These are phyloP conservation scores for Tilletiopsis washingtonensis DNA, from an alignment of 1,284 basidiomycete species.

Conservation along the genomic window DNA sequence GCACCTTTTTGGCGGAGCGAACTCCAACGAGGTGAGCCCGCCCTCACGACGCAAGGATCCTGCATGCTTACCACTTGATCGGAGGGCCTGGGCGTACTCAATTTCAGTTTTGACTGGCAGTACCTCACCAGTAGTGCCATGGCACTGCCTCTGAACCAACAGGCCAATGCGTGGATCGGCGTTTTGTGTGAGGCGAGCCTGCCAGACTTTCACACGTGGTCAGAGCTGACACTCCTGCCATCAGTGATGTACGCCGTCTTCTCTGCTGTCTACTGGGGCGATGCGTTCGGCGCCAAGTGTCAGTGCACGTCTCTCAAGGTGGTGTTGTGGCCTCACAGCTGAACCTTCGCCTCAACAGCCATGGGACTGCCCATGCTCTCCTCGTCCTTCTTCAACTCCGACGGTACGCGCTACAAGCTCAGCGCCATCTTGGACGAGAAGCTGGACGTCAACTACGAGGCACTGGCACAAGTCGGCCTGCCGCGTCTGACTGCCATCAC, in stretches of 20 bases:
- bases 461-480: conserved; percentile 25
- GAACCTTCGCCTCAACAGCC: not conserved
- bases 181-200: too few species aligned
- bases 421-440: conserved; percentile 32
- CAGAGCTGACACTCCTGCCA: too few species aligned
- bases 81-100: conserved; percentile 40
- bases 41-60: conserved; percentile 1
- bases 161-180: conserved; percentile 36
- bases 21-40: conserved; percentile 12
- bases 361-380: conserved; percentile 20
- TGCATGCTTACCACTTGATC: conserved; percentile 16
- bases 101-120: conserved; percentile 27
- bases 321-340: too few species aligned
- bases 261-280: conserved; percentile 36
- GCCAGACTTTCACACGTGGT: too few species aligned
- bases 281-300: conserved; percentile 21
- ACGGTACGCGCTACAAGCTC: conserved; percentile 49
- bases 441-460: conserved; percentile 23
- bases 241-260: conserved; percentile 29
- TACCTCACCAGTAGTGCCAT: conserved; percentile 30
- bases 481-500: conserved; percentile 50
- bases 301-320: too few species aligned
- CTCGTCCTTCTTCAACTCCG: conserved; percentile 13
- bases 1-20: conserved; percentile 42
- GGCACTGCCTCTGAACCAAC: conserved; percentile 34